Conservation (phyloP, 768 basidiomycete species). For the Agrocybe pediades region DNA sequence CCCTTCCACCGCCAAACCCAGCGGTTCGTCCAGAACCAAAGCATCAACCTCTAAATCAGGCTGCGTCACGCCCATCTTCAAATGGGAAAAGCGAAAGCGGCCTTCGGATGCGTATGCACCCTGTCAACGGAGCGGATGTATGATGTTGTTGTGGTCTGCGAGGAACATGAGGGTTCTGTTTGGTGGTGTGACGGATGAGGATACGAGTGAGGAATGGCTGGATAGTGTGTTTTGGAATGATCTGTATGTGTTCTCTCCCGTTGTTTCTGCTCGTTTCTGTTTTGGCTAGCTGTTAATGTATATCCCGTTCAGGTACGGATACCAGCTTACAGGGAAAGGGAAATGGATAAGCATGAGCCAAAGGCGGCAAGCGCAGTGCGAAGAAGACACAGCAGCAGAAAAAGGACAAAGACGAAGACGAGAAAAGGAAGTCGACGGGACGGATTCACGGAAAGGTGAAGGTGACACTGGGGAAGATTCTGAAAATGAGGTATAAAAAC, state of each 20-base stretch:
- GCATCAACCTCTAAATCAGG: conserved; percentile 30
- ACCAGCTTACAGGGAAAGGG: conserved; percentile 73
- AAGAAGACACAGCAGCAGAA: conserved; percentile 44
- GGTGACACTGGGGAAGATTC: conserved; percentile 12
- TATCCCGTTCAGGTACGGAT: conserved; percentile 59
- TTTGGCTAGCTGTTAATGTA: background rate
- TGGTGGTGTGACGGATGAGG: conserved; percentile 88
- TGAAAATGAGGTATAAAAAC: too few relatives aligned
- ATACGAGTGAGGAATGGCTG: conserved; percentile 79
- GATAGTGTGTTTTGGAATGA: conserved; percentile 90
- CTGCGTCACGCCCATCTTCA: conserved; percentile 42
- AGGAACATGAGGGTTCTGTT: conserved; percentile 78
- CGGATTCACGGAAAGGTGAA: conserved; percentile 20
- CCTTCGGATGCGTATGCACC: conserved; percentile 73
- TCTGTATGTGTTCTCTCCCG: too few relatives aligned
- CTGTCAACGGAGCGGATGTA: conserved; percentile 74
- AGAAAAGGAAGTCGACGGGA: conserved; percentile 10
- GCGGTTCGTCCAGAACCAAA: conserved; percentile 28
- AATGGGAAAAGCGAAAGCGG: conserved; percentile 87
- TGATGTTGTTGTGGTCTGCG: conserved; percentile 79
- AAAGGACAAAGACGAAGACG: conserved; percentile 18
- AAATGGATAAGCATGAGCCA: conserved; percentile 73
- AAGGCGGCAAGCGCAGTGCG: conserved; percentile 31
- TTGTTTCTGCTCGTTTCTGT: conserved; percentile 4
- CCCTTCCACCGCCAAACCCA: conserved; percentile 15